Evolutionary conservation across 2,329 filamentous ascomycete species (phyloP), one percentile per base, ranked within the genome.

Genomic region (Cylindrodendrum hubeiense): DNA sequence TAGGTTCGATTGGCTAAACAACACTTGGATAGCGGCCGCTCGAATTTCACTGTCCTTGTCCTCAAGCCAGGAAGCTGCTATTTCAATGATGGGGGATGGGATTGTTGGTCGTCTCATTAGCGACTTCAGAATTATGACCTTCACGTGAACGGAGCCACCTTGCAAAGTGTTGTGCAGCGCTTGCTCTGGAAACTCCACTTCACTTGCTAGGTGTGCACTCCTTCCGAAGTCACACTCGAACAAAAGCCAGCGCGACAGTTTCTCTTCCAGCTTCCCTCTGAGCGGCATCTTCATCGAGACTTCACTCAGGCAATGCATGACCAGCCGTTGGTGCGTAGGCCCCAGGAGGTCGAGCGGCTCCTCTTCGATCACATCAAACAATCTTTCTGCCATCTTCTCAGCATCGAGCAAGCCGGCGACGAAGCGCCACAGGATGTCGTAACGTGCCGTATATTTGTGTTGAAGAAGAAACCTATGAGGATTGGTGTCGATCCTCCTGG

Each of bases 371-470:
- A 50, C 44, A 13, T 75, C 3, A 34, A 81, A 76, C 54, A 81
- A 79, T 19, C 19, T 13, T 34, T 70, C 49, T 8, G 33, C 41
- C 6, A 65, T 21, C 10, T 44, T 39, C 9, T 71, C 49, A 26
- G 58, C 34, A 17, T 70, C 43, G 33, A 83, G 71, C 17, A 82
- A 63, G n/a, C 81, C 81, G 5, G 77, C 65, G 33, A 80, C 77
- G 71, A 83, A 83, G 19, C 80, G 77, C 81, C 80, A 83, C 3
- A 83, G 65, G 3, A 83, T 74, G 55, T 82, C 75, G 64, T 81
- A 83, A 30, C 76, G 77, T 24, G 68, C 34, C 28, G 70, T 71
- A 66, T 83, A 84, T 67, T 84, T 83, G 13, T 81, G 30, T 55
- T 73, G 46, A 24, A 57, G 66, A 33, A 83, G 69, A 60, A 80